Base-by-base conservation (phyloP, 2,329 filamentous ascomycete genomes). In the Monilinia fructicola region DNA sequence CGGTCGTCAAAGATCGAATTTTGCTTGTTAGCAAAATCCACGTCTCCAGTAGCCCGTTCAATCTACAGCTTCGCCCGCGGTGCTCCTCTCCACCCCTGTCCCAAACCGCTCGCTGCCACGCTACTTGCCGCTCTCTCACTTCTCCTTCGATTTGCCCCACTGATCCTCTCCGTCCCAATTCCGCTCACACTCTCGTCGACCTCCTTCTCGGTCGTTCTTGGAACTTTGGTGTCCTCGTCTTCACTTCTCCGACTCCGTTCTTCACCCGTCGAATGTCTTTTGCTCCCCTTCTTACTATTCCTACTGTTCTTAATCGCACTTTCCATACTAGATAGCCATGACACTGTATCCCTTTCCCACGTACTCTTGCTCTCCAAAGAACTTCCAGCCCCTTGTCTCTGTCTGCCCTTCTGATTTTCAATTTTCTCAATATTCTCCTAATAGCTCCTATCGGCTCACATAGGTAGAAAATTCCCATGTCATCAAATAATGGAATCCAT, bases 401-500 rank as follows among this genome's bases (percentile, higher is more conserved):
- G 21, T 60, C 58, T 28, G 38, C 44, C 7, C 44, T 40, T 1
- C 54, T 42, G 21, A 46, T 56, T n/a, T 10, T 26, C 54, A 38
- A 18, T 58, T 40, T 65, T 7, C 28, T 38, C n/a, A 59, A 28
- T 1, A 38, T 16, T 3, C 63, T 58, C 16, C n/a, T 16, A 9
- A 64, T 46, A 2, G 23, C 31, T 10, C 35, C 46, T 10, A 66
- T 46, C 1, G 64, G 64, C 10, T 61, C 56, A 54, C 55, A 66
- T 10, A 66, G 18, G 12, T 44, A 62, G 4, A 53, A 63, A 16
- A 71, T 69, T 0, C 72, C 72, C 55, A 73, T 67, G 26, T 73
- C 73, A 48, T 73, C 72, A 35, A 74, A 63, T 1, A 71, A 18
- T 46, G 71, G 70, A 2, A 73, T 54, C 44, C 70, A 59, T 10